Conservation (phyloP, 2,329 filamentous ascomycete species). For the Cladosporium velox region DNA sequence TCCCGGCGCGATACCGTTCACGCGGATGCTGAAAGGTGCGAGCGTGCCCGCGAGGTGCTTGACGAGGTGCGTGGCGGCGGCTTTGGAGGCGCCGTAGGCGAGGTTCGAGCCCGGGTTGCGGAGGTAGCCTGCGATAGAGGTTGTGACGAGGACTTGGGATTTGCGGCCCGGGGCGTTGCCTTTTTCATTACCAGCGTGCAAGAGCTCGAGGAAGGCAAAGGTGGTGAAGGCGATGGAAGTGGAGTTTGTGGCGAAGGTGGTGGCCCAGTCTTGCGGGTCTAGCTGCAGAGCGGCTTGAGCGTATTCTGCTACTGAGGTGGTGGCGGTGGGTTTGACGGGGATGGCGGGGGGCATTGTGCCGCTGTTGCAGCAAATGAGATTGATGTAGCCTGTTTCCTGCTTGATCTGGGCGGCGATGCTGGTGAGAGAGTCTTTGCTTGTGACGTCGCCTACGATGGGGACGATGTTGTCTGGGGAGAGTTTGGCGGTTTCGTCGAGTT, state of each 20-base stretch:
- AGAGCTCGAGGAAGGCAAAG: conserved; percentile 45
- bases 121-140: conserved; percentile 48
- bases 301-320: conserved; percentile 28
- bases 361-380: conserved; percentile 42
- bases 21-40: conserved; percentile 48
- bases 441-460: conserved; percentile 48
- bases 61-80: conserved; percentile 50
- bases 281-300: conserved; percentile 27
- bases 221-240: conserved; percentile 42
- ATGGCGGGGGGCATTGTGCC: conserved; percentile 32
- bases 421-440: conserved; percentile 44
- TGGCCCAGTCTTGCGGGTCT: conserved; percentile 27
- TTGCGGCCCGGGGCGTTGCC: conserved; percentile 33
- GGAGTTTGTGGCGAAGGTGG: conserved; percentile 36
- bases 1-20: conserved; percentile 56
- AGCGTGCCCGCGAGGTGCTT: conserved; percentile 50
- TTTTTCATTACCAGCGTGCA: conserved; percentile 45
- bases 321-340: conserved; percentile 13
- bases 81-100: conserved; percentile 51
- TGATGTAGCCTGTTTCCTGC: conserved; percentile 38
- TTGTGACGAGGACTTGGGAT: conserved; percentile 51
- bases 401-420: conserved; percentile 41
- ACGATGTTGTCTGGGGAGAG: conserved; percentile 39
- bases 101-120: conserved; percentile 40
- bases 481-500: conserved; percentile 48